Conservation (phyloP, 2,329 filamentous ascomycete species). For the Magnaporthiopsis rhizophila region DNA sequence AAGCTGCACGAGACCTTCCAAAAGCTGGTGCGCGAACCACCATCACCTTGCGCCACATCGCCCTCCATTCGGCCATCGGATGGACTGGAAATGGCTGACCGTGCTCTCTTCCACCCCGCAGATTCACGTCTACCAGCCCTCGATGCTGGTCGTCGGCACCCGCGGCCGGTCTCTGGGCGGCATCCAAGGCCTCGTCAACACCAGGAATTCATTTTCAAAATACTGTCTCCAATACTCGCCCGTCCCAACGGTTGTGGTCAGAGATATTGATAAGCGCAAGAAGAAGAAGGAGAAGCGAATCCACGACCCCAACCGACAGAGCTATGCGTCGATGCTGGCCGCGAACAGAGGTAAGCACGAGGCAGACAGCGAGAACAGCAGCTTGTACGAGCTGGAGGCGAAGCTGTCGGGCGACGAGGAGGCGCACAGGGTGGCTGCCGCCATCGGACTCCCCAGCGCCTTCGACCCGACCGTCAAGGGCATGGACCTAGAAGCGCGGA, state of each 20-base stretch:
- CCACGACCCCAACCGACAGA: conserved; percentile 66
- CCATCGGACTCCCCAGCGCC: conserved; percentile 51
- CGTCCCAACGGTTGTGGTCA: conserved; percentile 85
- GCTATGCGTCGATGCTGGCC: conserved; percentile 70
- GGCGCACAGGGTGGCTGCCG: conserved; percentile 55
- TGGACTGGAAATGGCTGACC: not conserved
- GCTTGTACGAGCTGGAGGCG: conserved; percentile 46
- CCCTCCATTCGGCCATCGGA: not conserved
- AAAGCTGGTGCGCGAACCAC: conserved; percentile 58
- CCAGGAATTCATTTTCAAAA: conserved; percentile 74
- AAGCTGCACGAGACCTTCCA: conserved; percentile 89
- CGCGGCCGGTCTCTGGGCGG: conserved; percentile 77
- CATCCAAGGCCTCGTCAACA: conserved; percentile 75
- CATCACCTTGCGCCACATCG: not conserved
- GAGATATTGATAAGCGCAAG: conserved; percentile 76
- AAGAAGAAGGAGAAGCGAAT: conserved; percentile 85
- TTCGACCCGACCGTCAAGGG: conserved; percentile 59
- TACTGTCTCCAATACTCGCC: conserved; percentile 92
- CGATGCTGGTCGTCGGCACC: conserved; percentile 85
- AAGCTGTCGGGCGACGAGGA: conserved; percentile 52
- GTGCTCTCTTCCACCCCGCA: conserved; percentile 25
- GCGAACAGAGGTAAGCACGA: conserved; percentile 50
- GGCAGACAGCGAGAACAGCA: conserved; percentile 45
- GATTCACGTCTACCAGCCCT: conserved; percentile 89
- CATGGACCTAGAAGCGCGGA: conserved; percentile 24